Evolutionary conservation across 192 early-diverging fungal species (phyloP), one percentile per base, ranked within the genome.

Genomic region (Backusella morwellensis): DNA sequence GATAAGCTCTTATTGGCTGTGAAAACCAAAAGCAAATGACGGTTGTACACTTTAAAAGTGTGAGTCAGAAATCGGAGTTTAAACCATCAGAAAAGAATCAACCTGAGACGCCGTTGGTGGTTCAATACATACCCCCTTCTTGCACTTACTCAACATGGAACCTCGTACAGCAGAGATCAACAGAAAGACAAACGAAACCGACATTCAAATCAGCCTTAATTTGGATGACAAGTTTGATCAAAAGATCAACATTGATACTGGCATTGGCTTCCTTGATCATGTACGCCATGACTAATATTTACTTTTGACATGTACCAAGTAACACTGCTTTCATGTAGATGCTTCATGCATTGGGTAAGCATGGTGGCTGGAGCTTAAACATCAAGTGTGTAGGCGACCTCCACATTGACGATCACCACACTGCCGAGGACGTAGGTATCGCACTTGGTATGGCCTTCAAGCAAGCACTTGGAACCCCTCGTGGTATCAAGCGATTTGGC

Each of bases 381-480:
- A 78, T 98, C n/a, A 77, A 79, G 35, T 98, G 97, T 86, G 87
- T 86, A 54, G 98, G 98, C 41, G 97, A 99, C 83, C 85, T 98
- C 74, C 93, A 98, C 82, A 97, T 99, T 72, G 96, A 98, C 85
- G 97, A 99, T 86, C 97, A 99, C 85, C 98, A 99, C 86, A 96
- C 97, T 14, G 94, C 95, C 34, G 97, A 99, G 81, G 98, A 99
- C 81, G 92, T 92, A 19, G 97, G 95, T 9, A 95, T 99, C 70
- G 94, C 96, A 0, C 89, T 99, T 9, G 97, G 98, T 23, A 90
- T 90, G 85, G 95, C 95, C 8, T 99, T 98, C 79, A 96, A 96
- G 78, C 80, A 96, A 70, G 97, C 98, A 11, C 87, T 99, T 17
- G 96, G 96, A 44, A 88, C 89, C 72, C 92, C 96, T 38, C 92